phyloP scores from a whole-genome alignment of 2,329 filamentous ascomycete species.

The Aureobasidium sp. region DNA sequence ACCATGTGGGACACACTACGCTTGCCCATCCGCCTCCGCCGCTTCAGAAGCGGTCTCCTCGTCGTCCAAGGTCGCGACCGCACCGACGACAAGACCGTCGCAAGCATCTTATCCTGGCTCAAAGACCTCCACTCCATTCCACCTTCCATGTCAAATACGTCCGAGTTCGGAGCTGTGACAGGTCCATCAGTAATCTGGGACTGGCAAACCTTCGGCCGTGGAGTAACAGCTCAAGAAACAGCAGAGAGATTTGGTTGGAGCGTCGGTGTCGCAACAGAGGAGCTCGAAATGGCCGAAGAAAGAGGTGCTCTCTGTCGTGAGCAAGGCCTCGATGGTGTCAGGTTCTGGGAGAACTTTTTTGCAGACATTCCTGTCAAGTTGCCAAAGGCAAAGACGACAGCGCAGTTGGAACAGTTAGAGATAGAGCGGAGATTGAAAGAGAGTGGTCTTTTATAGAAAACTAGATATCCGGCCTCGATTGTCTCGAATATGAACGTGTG shows the following conservation, averaged over 20 bases:
- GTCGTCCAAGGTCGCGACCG: constrained; percentile 85
- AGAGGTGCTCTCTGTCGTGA: constrained; percentile 81
- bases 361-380: constrained; percentile 6
- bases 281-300: constrained; percentile 96
- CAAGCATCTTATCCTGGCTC: constrained; percentile 71
- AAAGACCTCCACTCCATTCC: constrained; percentile 53
- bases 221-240: constrained; percentile 81
- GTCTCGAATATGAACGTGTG: no score
- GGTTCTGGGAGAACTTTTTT: constrained; percentile 78
- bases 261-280: constrained; percentile 88
- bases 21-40: constrained; percentile 76
- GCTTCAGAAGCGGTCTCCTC: constrained; percentile 88
- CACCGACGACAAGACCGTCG: constrained; percentile 84
- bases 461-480: not conserved
- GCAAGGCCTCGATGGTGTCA: constrained; percentile 81
- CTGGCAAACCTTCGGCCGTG: constrained; percentile 69
- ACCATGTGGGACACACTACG: constrained; percentile 80
- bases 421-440: constrained; percentile 10
- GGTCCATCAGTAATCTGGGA: constrained; percentile 52
- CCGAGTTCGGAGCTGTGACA: constrained; percentile 21
- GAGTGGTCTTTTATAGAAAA: constrained; percentile 1
- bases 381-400: not conserved
- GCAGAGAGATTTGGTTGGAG: constrained; percentile 95
- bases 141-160: constrained; percentile 43
- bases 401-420: constrained; percentile 8